Conservation (phyloP, 2,329 filamentous ascomycete genomes). For the Aspergillus sp. region DNA sequence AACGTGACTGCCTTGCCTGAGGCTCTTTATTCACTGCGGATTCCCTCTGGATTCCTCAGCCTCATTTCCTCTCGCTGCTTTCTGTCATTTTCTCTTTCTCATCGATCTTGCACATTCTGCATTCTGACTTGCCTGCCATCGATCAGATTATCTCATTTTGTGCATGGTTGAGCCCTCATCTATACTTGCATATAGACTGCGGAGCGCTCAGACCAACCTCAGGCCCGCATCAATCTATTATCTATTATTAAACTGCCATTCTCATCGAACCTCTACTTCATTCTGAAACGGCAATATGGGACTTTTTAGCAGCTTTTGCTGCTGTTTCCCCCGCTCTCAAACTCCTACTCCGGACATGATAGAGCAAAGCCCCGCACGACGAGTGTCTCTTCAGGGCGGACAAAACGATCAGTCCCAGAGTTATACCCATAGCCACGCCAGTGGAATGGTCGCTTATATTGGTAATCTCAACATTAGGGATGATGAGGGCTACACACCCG, state of each 20-base stretch:
- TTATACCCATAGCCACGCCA: not conserved
- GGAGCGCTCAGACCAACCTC: not conserved
- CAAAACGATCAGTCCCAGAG: not conserved
- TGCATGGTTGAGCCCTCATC: not conserved
- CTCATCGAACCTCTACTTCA: not conserved
- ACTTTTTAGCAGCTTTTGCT: slow-evolving; percentile 1
- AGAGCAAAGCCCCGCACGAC: not conserved
- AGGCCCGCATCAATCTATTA: not conserved
- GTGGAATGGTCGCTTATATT: not conserved
- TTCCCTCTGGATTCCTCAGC: not conserved
- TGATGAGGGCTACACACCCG: slow-evolving; percentile 25
- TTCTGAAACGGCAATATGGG: not conserved
- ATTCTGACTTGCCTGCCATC: not conserved
- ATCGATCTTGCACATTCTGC: not conserved
- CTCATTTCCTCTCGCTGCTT: slow-evolving; percentile 4
- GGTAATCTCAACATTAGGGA: slow-evolving; percentile 3
- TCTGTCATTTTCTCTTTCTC: slow-evolving; percentile 5
- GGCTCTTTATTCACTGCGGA: slow-evolving; percentile 2
- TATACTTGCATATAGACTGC: not conserved
- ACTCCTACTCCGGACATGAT: not conserved
- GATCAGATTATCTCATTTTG: no score
- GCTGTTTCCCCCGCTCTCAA: not conserved
- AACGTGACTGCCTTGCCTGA: slow-evolving; percentile 31
- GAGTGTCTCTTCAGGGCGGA: not conserved
- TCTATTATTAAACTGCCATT: not conserved